Percentiles rank a stretch among this genome's conserved stretches.
Evolutionary conservation across 257 asterid species (phyloP).

Genomic region (Capsicum pubescens): DNA sequence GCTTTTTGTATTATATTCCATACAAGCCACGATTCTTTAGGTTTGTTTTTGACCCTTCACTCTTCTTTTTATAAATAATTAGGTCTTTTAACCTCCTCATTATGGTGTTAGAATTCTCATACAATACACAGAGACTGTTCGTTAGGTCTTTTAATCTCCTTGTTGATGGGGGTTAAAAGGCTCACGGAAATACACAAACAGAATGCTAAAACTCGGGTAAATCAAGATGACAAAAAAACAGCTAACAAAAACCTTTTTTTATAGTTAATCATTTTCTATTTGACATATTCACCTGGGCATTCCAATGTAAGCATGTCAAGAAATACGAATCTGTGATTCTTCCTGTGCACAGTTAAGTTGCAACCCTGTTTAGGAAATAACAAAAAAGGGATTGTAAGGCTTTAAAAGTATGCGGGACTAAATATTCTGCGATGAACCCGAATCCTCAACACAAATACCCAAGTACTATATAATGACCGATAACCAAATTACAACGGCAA

Average conservation of each 20-base stretch:
- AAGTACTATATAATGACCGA: no score
- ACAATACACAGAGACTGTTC: background rate
- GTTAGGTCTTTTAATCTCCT: background rate
- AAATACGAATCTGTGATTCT: slow-evolving; percentile 68
- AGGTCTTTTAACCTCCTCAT: background rate
- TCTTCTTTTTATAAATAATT: background rate
- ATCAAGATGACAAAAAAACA: background rate
- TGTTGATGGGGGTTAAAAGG: background rate
- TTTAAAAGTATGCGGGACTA: background rate
- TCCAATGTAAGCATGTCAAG: slow-evolving; percentile 68
- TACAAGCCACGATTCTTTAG: no score
- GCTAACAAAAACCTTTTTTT: slow-evolving; percentile 14
- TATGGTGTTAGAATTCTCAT: background rate
- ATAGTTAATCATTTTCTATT: background rate
- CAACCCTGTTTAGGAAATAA: slow-evolving; percentile 70
- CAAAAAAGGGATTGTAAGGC: background rate
- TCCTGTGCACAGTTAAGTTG: slow-evolving; percentile 68
- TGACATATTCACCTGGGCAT: slow-evolving; percentile 55
- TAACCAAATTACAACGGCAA: no score
- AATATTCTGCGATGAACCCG: background rate
- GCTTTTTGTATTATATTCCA: no score
- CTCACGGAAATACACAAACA: background rate
- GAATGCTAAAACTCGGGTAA: background rate
- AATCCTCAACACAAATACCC: no score
- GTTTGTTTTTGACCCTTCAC: no score